A percentile compares a stretch with the other conserved stretches of the same genome.
Conservation (phyloP, 2,329 filamentous ascomycete species). For the Epicoccum sorghinum region DNA sequence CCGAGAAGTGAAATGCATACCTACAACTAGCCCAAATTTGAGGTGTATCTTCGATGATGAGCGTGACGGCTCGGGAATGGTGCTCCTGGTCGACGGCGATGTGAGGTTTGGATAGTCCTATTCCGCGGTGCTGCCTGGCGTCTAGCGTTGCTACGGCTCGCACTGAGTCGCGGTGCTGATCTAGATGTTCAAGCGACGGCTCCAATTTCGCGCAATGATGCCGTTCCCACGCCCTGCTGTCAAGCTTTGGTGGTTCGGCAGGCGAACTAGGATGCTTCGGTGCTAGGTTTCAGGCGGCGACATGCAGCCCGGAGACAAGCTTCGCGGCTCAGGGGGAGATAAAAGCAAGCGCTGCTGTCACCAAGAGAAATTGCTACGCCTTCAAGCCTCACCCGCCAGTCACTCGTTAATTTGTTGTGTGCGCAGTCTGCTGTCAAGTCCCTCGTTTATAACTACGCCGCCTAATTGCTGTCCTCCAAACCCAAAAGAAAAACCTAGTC, state of each 20-base stretch:
- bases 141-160: neutral
- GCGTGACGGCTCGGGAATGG: neutral
- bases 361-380: slow-evolving; percentile 12
- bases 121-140: slow-evolving; percentile 6
- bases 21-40: too few relatives aligned
- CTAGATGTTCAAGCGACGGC: neutral
- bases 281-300: slow-evolving; percentile 14
- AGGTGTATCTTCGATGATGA: neutral
- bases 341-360: slow-evolving; percentile 17
- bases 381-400: slow-evolving; percentile 11
- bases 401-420: slow-evolving; percentile 4
- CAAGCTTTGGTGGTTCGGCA: neutral
- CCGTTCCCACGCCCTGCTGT: neutral
- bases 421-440: slow-evolving; percentile 1
- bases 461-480: neutral
- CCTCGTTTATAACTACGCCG: slow-evolving; percentile 11
- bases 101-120: neutral
- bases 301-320: slow-evolving; percentile 12
- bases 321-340: slow-evolving; percentile 18
- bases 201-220: slow-evolving; percentile 7
- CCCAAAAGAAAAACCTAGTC: neutral
- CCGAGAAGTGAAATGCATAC: too few relatives aligned
- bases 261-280: slow-evolving; percentile 7
- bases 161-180: slow-evolving; percentile 8
- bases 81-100: neutral